phyloP scores from a whole-genome alignment of 257 asterid species.

The Lycium ferocissimum region DNA sequence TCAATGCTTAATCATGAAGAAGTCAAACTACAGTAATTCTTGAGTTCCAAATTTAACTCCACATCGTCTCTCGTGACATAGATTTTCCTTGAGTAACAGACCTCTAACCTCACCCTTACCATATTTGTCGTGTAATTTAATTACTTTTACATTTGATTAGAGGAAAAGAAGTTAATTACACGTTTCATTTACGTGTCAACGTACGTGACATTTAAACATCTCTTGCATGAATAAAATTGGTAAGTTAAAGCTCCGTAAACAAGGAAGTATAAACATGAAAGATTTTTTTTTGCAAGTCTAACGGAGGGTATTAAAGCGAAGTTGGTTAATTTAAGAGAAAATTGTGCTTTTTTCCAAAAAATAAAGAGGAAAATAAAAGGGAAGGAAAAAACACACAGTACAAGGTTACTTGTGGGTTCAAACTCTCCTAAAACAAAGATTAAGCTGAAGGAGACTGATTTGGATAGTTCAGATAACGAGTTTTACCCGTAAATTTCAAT shows the following conservation, averaged over 20 bases:
- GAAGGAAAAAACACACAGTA: neutral
- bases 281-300: too few species aligned
- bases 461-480: neutral
- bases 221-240: neutral
- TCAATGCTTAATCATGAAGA: conserved; percentile 39
- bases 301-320: too few species aligned
- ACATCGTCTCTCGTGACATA: conserved; percentile 30
- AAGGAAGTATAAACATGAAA: neutral
- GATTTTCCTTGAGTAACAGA: conserved; percentile 34
- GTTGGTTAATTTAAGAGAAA: neutral
- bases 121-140: neutral
- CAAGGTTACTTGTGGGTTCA: neutral
- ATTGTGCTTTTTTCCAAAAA: too few species aligned
- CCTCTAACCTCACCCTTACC: neutral
- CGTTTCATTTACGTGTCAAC: too few species aligned
- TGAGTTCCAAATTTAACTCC: conserved; percentile 49
- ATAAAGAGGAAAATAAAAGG: neutral
- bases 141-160: neutral
- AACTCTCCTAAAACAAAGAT: neutral
- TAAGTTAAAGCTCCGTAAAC: neutral
- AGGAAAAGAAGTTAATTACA: neutral
- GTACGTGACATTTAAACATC: too few species aligned
- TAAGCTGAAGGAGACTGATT: neutral
- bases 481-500: neutral
- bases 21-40: conserved; percentile 46